phyloP scores from a whole-genome alignment of 2,329 filamentous ascomycete genomes.

The Penicillium sp. region DNA sequence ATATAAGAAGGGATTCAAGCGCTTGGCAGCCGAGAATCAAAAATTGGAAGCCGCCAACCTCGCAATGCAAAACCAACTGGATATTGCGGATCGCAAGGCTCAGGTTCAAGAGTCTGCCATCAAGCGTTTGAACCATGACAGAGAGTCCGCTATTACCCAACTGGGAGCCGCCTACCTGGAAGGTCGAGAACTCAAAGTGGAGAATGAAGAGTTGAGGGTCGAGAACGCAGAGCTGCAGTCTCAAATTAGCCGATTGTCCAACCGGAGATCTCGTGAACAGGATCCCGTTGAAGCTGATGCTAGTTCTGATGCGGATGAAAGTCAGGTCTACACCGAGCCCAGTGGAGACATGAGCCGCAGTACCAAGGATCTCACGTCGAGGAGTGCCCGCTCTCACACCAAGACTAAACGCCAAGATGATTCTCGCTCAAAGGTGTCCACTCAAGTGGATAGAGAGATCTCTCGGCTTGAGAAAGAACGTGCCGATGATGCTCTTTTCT shows the following conservation, averaged over 20 bases:
- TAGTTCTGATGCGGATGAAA: conserved; percentile 32
- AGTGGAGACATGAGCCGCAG: conserved; percentile 31
- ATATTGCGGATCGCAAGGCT: conserved; percentile 57
- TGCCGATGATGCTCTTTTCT: conserved; percentile 41
- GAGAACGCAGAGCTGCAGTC: conserved; percentile 43
- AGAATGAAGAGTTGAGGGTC: conserved; percentile 39
- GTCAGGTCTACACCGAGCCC: conserved; percentile 33
- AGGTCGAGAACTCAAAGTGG: conserved; percentile 46
- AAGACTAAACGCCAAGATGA: conserved; percentile 29
- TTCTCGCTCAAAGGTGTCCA: conserved; percentile 33
- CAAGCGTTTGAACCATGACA: conserved; percentile 57
- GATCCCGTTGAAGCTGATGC: conserved; percentile 31
- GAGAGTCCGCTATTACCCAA: conserved; percentile 60
- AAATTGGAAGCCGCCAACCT: conserved; percentile 56
- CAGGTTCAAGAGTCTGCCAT: conserved; percentile 56
- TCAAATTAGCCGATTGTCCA: conserved; percentile 32
- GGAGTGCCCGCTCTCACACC: conserved; percentile 30
- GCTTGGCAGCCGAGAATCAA: conserved; percentile 38
- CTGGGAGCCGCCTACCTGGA: conserved; percentile 58
- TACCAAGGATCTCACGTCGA: conserved; percentile 31
- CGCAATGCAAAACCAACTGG: conserved; percentile 56
- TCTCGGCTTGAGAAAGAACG: conserved; percentile 38
- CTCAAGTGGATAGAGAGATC: conserved; percentile 40
- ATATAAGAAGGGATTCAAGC: conserved; percentile 35
- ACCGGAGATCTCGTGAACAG: conserved; percentile 27